Percentiles rank a stretch among this genome's conserved stretches.
phyloP scores from a whole-genome alignment of 2,329 filamentous ascomycete species.

The Ophiognomonia clavigignenti-juglandacearum region DNA sequence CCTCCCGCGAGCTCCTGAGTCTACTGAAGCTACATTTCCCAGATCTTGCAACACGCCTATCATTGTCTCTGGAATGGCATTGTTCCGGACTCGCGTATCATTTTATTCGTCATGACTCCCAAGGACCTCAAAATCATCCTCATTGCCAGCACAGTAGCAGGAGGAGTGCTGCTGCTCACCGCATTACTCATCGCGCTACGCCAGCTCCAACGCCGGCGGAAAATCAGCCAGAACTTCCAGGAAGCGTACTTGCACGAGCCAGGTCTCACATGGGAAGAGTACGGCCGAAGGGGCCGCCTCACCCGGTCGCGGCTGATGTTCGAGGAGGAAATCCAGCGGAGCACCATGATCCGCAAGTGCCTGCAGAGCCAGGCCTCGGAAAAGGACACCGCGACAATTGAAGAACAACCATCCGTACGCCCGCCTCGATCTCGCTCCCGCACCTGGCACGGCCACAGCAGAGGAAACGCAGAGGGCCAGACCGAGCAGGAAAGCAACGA shows the following conservation, averaged over 20 bases:
- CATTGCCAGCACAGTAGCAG: not conserved
- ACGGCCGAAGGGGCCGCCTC: conserved; percentile 16
- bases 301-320: conserved; percentile 18
- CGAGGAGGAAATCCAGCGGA: conserved; percentile 20
- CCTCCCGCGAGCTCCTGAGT: too few species aligned
- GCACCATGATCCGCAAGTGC: conserved; percentile 19
- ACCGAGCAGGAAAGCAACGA: not conserved
- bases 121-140: not conserved
- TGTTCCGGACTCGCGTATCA: not conserved
- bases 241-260: conserved; percentile 18
- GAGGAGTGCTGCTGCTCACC: not conserved
- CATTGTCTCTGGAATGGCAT: not conserved
- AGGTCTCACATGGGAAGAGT: conserved; percentile 20
- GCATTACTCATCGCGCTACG: conserved; percentile 1
- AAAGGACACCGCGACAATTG: not conserved
- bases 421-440: conserved; percentile 1
- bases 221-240: conserved; percentile 5
- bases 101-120: not conserved
- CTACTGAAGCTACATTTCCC: too few species aligned
- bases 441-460: conserved; percentile 7
- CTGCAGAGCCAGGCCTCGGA: conserved; percentile 19
- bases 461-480: not conserved
- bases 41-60: too few species aligned
- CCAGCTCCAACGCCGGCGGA: conserved; percentile 12
- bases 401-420: not conserved